Base-by-base conservation (phyloP, 2,329 filamentous ascomycete genomes). In the Trichoderma sp. region DNA sequence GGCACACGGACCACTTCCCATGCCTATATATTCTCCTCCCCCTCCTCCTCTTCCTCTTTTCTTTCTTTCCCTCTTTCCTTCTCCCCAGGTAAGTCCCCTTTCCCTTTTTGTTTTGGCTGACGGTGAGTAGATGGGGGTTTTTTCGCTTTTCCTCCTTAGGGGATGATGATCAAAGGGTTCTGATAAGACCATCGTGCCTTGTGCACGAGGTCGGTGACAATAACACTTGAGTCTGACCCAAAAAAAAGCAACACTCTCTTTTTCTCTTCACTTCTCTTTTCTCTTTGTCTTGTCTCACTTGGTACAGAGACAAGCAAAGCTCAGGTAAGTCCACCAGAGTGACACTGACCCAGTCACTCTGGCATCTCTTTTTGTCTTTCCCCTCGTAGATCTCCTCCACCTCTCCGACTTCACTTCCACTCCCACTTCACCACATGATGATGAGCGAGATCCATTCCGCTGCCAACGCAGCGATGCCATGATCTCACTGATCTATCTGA, bases 131-230 rank as follows among this genome's bases (percentile, higher is more conserved):
- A 14, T 44, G n/a, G 43, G 43, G 15, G 15, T 44, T 44, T 17
- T 44, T 21, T 43, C 15, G 26, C 9, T 15, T 12, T 14, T 26
- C 19, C 43, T 48, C 21, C 17, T 26, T n/a, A 17, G 61, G 45
- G 57, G 41, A 50, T 64, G 61, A 64, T 64, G 56, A 44, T n/a
- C 34, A 55, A 41, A 55, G 51, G 51, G 28, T 24, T 50, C 57
- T 51, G 21, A 48, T 21, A 12, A 48, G 44, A 45, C n/a, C 44
- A 45, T 6, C 19, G 19, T 12, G 24, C 47, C 6, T 50, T 44
- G 43, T 44, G 30, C 30, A 34, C 15, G 9, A 4, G 10, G 34
- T 14, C 43, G 15, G 7, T 44, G 43, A 44, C 4, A 7, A 15
- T 44, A 44, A 44, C 43, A 56, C 34, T 26, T 39, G n/a, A 55